Evolutionary conservation across 1,284 basidiomycete species (phyloP).

Genomic region (Leccinum subrobustum): DNA sequence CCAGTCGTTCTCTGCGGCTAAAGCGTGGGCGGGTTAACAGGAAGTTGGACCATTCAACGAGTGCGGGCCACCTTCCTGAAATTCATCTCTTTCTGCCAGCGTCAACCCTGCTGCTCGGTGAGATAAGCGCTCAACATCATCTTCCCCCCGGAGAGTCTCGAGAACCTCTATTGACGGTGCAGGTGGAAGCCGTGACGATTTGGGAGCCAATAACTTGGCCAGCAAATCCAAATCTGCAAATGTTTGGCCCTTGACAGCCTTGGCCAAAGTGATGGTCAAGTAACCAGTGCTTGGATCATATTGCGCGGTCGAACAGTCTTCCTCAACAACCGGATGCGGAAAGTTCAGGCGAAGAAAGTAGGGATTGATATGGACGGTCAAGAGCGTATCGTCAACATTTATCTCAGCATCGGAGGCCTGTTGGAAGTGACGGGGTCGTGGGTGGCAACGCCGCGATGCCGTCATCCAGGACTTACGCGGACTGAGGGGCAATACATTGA

Average conservation of each 20-base stretch:
- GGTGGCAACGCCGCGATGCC: constrained; percentile 9
- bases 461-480: constrained; percentile 51
- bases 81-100: constrained; percentile 51
- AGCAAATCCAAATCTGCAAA: constrained; percentile 77
- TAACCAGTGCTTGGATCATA: constrained; percentile 74
- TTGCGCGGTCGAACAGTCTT: constrained; percentile 64
- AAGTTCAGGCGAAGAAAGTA: constrained; percentile 81
- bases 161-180: constrained; percentile 67
- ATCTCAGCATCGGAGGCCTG: constrained; percentile 80
- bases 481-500: constrained; percentile 75
- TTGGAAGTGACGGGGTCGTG: constrained; percentile 15
- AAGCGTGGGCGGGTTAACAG: constrained; percentile 8
- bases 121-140: constrained; percentile 43
- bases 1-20: constrained; percentile 78
- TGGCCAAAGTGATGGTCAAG: constrained; percentile 68
- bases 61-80: constrained; percentile 51
- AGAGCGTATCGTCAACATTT: constrained; percentile 64
- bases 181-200: constrained; percentile 37
- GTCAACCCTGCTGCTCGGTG: constrained; percentile 40
- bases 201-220: constrained; percentile 70
- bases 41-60: not conserved
- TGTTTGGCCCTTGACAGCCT: constrained; percentile 58
- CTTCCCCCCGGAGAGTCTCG: constrained; percentile 22
- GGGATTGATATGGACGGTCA: constrained; percentile 76
- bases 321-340: constrained; percentile 59